phyloP scores from a whole-genome alignment of 441 rosid species.

The Pelargonium australe region DNA sequence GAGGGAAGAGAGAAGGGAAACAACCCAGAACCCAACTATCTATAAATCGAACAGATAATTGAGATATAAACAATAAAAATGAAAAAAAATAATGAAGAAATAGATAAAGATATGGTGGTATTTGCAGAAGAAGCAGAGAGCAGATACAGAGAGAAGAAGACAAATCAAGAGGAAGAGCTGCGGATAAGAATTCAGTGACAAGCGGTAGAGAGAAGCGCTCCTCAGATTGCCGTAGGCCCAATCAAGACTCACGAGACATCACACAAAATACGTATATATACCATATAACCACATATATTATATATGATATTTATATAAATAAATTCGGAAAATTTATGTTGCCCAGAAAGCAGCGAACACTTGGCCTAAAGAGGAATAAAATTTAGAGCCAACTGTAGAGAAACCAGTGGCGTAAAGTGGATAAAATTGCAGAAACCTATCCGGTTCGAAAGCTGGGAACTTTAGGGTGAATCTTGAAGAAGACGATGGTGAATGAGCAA shows the following conservation, averaged over 20 bases:
- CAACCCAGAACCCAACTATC: constrained; percentile 10
- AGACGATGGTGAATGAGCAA: background rate
- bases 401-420: too few relatives aligned
- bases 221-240: constrained; percentile 47
- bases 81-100: background rate
- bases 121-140: background rate
- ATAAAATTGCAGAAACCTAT: background rate
- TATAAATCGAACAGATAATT: too few relatives aligned
- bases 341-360: too few relatives aligned
- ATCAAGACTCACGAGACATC: background rate
- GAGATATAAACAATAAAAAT: background rate
- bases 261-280: background rate
- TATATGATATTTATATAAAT: background rate
- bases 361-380: too few relatives aligned
- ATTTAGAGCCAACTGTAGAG: too few relatives aligned
- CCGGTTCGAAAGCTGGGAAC: constrained; percentile 5
- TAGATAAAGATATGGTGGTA: constrained; percentile 17
- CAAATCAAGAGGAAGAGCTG: background rate
- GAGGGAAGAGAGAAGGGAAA: constrained; percentile 3
- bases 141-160: background rate
- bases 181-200: constrained; percentile 42
- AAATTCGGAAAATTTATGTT: background rate
- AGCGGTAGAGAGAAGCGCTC: constrained; percentile 36
- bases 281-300: too few relatives aligned
- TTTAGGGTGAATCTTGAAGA: background rate